Base-by-base conservation (phyloP, 2,329 filamentous ascomycete genomes). In the Diaporthe nobilis region DNA sequence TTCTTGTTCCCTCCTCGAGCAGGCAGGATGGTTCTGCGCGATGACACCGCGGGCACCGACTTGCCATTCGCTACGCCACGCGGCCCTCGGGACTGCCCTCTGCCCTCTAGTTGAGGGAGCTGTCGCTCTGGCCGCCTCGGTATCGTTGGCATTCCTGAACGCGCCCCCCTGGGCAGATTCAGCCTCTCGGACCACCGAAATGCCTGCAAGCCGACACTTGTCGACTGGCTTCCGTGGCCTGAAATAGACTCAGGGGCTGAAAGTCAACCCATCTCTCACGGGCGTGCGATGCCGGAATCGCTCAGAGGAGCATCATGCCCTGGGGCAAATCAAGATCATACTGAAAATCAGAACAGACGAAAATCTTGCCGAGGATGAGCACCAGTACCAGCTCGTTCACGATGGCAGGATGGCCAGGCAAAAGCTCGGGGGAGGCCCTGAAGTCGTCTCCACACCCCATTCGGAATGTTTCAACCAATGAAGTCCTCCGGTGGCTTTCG, bases 381-480 rank as follows among this genome's bases (percentile, higher is more conserved):
- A 49, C 25, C 44, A 17, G 49, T n/a, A 25, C 31, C 17, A 44
- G 55, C 55, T 53, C 34, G 28, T 67, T 55, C 58, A 51, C 63
- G 58, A 73, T 67, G 71, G 61, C 49, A 37, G 72, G 37, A 67
- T 53, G 71, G 51, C 51, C 39, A 65, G 65, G 65, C 31, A 22
- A 31, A 31, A 70, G 58, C 58, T 57, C 34, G 49, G 71, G 39
- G 71, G 60, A 55, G 15, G 58, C 37, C 49, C 47, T 57, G 39
- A 31, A 7, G 55, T 39, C 34, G 65, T 70, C 65, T 49, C 75
- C 75, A 75, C 72, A 47, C 75, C 72, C 65, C 72, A 73, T 65
- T 74, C 75, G 72, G 75, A 75, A 37, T 68, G 53, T 76, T 75
- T 76, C 51, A 37, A 75, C 75, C 75, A 76, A 76, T 76, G 7